Evolutionary conservation across 768 basidiomycete species (phyloP), one percentile per base, ranked within the genome.

Genomic region (Hygrocybe punicea): DNA sequence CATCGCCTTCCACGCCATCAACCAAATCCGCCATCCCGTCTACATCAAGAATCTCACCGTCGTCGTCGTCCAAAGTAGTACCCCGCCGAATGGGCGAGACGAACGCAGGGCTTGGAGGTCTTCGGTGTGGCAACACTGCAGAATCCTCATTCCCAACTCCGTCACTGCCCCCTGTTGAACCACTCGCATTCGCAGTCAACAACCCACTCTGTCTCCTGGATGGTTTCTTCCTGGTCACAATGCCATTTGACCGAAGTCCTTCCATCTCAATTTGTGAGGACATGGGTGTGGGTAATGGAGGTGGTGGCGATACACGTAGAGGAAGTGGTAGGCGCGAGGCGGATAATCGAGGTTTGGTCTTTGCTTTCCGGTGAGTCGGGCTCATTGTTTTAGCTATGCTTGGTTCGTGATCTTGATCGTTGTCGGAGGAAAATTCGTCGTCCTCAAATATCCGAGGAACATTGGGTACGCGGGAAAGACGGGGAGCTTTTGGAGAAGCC

Each of bases 361-460:
- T 81, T 13, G 71, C 53, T 67, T 77, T 80, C 62, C 76, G 74
- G 13, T 75, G 76, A 13, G 69, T 66, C 7, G 79, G 76, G 51
- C 71, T 71, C 14, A 73, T 62, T 53, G 25, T 13, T 47, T 56
- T 25, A 13, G 17, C 11, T 19, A 6, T 11, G 23, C 19, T 9
- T 34, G 71, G 70, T 51, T 74, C 72, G 13, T 74, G 73, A 17
- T 64, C 52, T 25, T 80, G 78, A 6, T 78, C 70, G 4, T 78
- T 78, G 8, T 74, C 75, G 1, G 78, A 78, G 19, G 67, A 67
- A 6, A 77, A 76, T 65, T 89, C 87, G 1, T 87, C 85, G 45
- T 88, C 87, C 64, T 89, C 87, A 29, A 73, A 63, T 53, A 89
- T 88, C 14, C 81, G 84, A 0, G 87, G 86, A 36, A 89, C 67